Conservation (phyloP, 306 rosid species). For the Medicago truncatula region MtrunA17r5.0-ANR NC_053042.1:26088501-26089000, state of each 20-base stretch:
- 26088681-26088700: conserved; percentile 97
- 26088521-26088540: neutral
- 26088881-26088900: conserved; percentile 47
- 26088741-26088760: conserved; percentile 42
- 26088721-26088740: conserved; percentile 54
- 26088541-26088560: conserved; percentile 4
- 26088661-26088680: conserved; percentile 43
- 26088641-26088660: conserved; percentile 10
- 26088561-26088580: conserved; percentile 17
- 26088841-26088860: conserved; percentile 48
- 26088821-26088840: conserved; percentile 49
- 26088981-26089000: conserved; percentile 58
- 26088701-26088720: conserved; percentile 93
- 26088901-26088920: conserved; percentile 59
- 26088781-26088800: conserved; percentile 50
- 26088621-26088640: neutral
- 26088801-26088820: conserved; percentile 50
- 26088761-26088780: conserved; percentile 48
- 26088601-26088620: conserved; percentile 9
- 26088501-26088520: neutral
- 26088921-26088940: conserved; percentile 72
- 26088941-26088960: conserved; percentile 51
- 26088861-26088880: conserved; percentile 42
- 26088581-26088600: neutral
- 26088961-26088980: conserved; percentile 67